Evolutionary conservation across 208 protist genomes (phyloP), one percentile per base, ranked within the genome.

Genomic region (Acanthamoeba triangularis): DNA sequence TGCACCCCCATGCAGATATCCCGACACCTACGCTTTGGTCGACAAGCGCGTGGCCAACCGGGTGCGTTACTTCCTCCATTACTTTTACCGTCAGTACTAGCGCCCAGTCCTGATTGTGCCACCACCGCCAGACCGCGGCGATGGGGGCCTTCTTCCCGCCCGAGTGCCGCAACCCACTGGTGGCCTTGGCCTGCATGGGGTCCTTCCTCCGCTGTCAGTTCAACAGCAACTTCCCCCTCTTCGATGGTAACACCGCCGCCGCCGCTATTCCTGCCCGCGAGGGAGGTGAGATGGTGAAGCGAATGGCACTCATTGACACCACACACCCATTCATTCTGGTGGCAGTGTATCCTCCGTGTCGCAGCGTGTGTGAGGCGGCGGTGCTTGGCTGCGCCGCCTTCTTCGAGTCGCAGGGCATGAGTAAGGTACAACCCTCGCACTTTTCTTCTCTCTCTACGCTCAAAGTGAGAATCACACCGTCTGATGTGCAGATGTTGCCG

Each of bases 101-200:
- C n/a, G n/a, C n/a, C n/a, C n/a, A n/a, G n/a, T n/a, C n/a, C n/a
- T n/a, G n/a, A n/a, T n/a, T n/a, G n/a, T n/a, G n/a, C n/a, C n/a
- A n/a, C n/a, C 41, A 47, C 41, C 41, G 41, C 41, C 54, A 92
- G 87, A 92, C 87, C 35, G 30, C 23, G 56, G 8, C 35, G 85
- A 76, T 92, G 59, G 85, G 85, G 30, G 85, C 85, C 11, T 92
- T 20, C 47, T 76, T 92, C 25, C 85, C 85, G 33, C 59, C 85
- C 28, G 30, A 14, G 23, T 92, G 85, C 30, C 54, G 85, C 13
- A 92, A 1, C 20, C 59, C 85, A 6, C 63, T 92, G 54, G 16
- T 92, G 33, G 63, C 85, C 5, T 52, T 92, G 37, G 52, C 85
- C 14, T 92, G 85, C 85, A 54, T 76, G 54, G 85, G 85, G 2